Conservation (phyloP, 441 rosid genomes). For the Manihot esculenta region DNA sequence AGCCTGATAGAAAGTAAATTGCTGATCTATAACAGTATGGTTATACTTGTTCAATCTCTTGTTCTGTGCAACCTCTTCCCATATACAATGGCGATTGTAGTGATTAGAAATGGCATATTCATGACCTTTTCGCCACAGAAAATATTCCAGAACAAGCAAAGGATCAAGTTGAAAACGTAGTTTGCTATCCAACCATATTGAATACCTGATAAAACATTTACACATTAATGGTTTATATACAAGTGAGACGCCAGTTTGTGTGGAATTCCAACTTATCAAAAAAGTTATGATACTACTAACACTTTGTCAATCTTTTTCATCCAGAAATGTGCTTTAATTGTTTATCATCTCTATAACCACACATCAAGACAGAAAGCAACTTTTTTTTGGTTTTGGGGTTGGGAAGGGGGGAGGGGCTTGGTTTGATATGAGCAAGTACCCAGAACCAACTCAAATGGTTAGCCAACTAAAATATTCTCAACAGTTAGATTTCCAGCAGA, state of each 20-base stretch:
- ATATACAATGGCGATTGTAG: conserved; percentile 83
- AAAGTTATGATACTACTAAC: conserved; percentile 11
- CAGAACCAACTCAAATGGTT: no score
- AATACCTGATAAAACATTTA: conserved; percentile 56
- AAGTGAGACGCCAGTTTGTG: conserved; percentile 1
- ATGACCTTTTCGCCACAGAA: conserved; percentile 91
- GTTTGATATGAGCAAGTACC: no score
- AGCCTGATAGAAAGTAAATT: conserved; percentile 69
- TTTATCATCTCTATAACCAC: background rate
- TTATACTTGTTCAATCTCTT: conserved; percentile 88
- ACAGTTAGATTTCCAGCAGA: no score
- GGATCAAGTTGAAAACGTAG: conserved; percentile 91
- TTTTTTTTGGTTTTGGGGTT: no score
- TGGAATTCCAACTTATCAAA: conserved; percentile 7
- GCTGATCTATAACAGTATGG: conserved; percentile 73
- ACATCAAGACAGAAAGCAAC: background rate
- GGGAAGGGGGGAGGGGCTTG: no score
- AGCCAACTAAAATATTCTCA: no score
- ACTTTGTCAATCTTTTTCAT: background rate
- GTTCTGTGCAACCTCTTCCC: conserved; percentile 92
- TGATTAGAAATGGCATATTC: conserved; percentile 97
- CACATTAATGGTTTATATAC: conserved; percentile 10
- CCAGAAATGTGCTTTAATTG: background rate
- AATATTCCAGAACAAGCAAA: conserved; percentile 75
- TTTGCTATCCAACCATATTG: conserved; percentile 99